A percentile compares a stretch with the other conserved stretches of the same genome.
phyloP scores from a whole-genome alignment of 139 green algal species.

The Mesotaenium endlicherianum region DNA sequence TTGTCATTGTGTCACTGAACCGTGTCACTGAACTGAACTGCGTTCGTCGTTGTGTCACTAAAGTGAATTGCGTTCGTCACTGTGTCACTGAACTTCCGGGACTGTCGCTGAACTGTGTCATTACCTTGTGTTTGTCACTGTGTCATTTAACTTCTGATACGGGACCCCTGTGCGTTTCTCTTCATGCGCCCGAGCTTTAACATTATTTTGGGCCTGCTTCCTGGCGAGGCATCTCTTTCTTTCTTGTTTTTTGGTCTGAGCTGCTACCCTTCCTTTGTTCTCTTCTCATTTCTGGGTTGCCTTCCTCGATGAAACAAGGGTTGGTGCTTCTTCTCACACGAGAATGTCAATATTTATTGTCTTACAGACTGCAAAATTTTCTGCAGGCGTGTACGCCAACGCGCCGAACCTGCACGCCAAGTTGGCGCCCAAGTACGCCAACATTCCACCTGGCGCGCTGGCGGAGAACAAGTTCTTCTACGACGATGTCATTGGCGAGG shows the following conservation, averaged over 20 bases:
- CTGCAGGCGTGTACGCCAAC: constrained; percentile 17
- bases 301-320: not conserved
- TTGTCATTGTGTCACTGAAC: no score
- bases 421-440: not conserved
- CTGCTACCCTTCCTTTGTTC: not conserved
- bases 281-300: no score
- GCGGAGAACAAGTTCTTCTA: not conserved
- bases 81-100: no score
- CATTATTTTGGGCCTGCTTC: not conserved
- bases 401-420: not conserved
- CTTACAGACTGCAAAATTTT: not conserved
- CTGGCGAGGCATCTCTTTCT: not conserved
- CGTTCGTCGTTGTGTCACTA: no score
- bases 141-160: no score
- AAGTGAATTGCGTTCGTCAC: no score
- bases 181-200: no score
- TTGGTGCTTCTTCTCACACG: not conserved
- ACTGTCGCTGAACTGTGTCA: no score
- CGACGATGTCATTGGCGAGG: not conserved
- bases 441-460: not conserved
- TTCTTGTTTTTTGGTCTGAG: not conserved
- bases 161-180: no score
- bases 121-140: no score
- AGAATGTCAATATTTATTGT: not conserved
- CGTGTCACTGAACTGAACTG: no score